These are phyloP conservation scores for Beauveria scarabaeidicola DNA, from an alignment of 2,329 filamentous ascomycete genomes.

Conservation along the genomic window DNA sequence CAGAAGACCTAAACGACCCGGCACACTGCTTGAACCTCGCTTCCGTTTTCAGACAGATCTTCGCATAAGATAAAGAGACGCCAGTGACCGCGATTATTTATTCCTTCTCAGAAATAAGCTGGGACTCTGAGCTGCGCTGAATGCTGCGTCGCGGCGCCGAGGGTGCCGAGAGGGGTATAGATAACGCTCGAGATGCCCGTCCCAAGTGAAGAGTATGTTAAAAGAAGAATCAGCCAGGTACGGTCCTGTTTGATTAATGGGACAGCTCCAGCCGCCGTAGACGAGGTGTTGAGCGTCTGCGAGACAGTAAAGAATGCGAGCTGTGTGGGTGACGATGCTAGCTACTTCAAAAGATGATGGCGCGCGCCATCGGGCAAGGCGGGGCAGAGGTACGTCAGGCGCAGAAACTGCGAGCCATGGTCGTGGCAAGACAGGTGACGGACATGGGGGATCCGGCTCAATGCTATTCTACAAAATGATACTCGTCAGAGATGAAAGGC, in stretches of 20 bases:
- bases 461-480: background rate
- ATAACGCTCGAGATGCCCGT: background rate
- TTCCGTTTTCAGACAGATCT: background rate
- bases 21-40: background rate
- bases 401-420: background rate
- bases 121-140: background rate
- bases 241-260: background rate
- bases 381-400: constrained; percentile 11
- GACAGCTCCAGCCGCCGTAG: background rate
- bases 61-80: background rate
- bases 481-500: too few relatives aligned
- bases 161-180: constrained; percentile 6
- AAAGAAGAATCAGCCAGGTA: background rate
- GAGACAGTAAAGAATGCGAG: background rate
- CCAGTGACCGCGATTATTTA: background rate
- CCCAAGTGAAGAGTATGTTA: background rate
- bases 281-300: background rate
- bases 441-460: background rate
- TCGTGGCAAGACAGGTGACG: background rate
- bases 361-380: constrained; percentile 5
- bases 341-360: background rate
- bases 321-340: constrained; percentile 5
- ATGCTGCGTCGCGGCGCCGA: background rate
- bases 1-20: background rate
- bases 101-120: background rate